Evolutionary conservation across 2,329 filamentous ascomycete species (phyloP).

Genomic region (Hypoxylon sp.): DNA sequence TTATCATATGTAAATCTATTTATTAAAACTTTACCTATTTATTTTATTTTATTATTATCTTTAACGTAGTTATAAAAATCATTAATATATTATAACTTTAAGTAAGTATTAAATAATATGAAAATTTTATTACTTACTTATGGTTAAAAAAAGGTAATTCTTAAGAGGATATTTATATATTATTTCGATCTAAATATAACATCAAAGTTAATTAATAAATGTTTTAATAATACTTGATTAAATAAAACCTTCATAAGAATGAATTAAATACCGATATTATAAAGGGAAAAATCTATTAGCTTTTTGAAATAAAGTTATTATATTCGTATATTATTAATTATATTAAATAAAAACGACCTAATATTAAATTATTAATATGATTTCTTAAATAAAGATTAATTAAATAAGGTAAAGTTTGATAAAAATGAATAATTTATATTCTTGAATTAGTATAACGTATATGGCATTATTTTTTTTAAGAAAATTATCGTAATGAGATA

Average conservation of each 20-base stretch:
- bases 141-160: too few species aligned
- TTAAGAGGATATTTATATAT: too few species aligned
- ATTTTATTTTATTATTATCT: too few species aligned
- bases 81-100: too few species aligned
- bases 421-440: neutral
- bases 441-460: neutral
- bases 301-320: neutral
- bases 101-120: too few species aligned
- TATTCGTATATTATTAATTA: slow-evolving; percentile 1
- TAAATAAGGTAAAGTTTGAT: neutral
- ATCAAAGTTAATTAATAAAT: too few species aligned
- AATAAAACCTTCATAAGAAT: slow-evolving; percentile 1
- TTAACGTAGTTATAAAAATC: too few species aligned
- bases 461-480: neutral
- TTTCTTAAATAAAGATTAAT: neutral
- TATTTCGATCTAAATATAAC: too few species aligned
- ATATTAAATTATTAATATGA: neutral
- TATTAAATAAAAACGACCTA: neutral
- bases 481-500: neutral
- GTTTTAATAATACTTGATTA: neutral
- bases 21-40: too few species aligned
- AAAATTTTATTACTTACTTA: too few species aligned
- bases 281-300: neutral
- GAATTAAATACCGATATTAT: neutral
- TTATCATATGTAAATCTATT: too few species aligned